A percentile compares a stretch with the other conserved stretches of the same genome.
Evolutionary conservation across 306 rosid species (phyloP).

Genomic region (Cucumis melo): DNA sequence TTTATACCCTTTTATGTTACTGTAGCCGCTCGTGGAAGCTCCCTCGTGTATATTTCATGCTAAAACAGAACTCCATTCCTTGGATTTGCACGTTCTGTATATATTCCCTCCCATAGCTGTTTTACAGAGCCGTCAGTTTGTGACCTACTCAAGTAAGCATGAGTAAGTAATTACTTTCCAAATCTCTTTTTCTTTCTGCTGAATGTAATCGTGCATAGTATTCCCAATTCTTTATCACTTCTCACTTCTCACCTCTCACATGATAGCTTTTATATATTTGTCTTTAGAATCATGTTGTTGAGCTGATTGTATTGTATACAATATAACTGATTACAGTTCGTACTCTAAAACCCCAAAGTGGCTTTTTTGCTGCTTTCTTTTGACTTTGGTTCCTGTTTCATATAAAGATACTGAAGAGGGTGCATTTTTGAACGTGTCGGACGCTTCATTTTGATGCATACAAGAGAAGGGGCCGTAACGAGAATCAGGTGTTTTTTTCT

Average conservation of each 20-base stretch:
- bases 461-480: neutral
- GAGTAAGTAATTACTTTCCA: neutral
- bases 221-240: neutral
- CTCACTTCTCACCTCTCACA: neutral
- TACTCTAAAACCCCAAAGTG: neutral
- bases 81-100: constrained; percentile 2
- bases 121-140: neutral
- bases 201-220: neutral
- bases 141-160: neutral
- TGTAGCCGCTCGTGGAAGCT: constrained; percentile 2
- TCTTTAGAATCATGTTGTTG: neutral
- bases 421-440: neutral
- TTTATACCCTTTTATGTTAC: neutral
- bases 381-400: neutral
- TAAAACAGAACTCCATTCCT: neutral
- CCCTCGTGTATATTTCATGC: neutral
- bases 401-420: neutral
- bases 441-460: neutral
- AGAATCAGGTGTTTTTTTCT: neutral
- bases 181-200: neutral
- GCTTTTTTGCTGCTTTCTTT: neutral
- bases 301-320: neutral
- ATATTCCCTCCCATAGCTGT: neutral
- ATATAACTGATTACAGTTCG: neutral
- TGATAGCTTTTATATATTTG: neutral